phyloP scores from a whole-genome alignment of 495 filamentous ascomycete species.

The Penicillium cataractarum region DNA sequence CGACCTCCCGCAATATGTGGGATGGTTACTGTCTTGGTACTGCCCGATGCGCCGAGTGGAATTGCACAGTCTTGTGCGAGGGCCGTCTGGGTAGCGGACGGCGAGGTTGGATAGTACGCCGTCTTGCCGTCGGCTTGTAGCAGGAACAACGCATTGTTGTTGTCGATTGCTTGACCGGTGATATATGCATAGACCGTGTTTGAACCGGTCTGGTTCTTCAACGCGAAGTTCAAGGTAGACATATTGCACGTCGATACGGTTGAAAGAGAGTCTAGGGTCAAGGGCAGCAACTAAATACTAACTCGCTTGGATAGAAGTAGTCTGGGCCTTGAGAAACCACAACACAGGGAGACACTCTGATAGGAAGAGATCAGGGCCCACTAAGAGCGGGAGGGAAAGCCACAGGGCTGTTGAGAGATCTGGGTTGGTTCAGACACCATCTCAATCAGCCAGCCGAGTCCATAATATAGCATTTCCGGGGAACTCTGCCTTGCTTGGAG shows the following conservation, averaged over 20 bases:
- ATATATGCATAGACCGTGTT: constrained; percentile 69
- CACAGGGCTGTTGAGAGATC: constrained; percentile 16
- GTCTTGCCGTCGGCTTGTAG: constrained; percentile 63
- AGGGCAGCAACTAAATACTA: background rate
- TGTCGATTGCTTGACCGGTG: constrained; percentile 66
- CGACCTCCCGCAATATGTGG: constrained; percentile 70
- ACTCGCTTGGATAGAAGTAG: background rate
- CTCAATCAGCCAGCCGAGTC: constrained; percentile 2
- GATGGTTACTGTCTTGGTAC: constrained; percentile 61
- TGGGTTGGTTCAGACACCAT: background rate
- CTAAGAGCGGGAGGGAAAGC: constrained; percentile 9
- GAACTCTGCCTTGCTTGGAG: background rate
- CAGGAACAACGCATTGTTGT: constrained; percentile 60
- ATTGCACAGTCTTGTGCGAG: constrained; percentile 64
- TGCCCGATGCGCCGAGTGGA: constrained; percentile 60
- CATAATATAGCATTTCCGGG: constrained; percentile 14
- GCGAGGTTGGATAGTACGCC: constrained; percentile 57
- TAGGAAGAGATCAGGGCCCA: constrained; percentile 11
- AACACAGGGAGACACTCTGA: background rate
- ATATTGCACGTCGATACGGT: constrained; percentile 22
- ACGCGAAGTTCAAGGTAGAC: constrained; percentile 57
- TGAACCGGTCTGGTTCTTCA: constrained; percentile 67
- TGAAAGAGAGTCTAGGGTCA: background rate
- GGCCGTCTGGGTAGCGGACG: constrained; percentile 44
- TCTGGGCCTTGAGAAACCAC: background rate